Base-by-base conservation (phyloP, 2,329 filamentous ascomycete species). In the Arthrobotrys sphaeroides region DNA sequence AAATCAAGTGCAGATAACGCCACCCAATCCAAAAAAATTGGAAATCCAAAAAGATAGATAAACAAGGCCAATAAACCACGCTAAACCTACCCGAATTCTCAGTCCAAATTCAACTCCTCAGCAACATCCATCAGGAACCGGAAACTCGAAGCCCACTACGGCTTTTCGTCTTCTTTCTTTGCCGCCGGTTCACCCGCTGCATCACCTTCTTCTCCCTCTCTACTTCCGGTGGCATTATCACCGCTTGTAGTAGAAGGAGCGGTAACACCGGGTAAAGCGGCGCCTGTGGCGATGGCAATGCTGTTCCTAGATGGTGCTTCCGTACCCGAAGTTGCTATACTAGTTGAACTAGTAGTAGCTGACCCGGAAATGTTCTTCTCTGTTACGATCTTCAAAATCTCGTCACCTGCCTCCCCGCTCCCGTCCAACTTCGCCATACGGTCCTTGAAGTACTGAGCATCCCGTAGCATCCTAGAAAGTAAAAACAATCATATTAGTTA, bases 351-450 rank as follows among this genome's bases (percentile, higher is more conserved):
- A n/a, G n/a, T n/a, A n/a, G n/a, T n/a, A n/a, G n/a, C n/a, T n/a
- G 49, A 61, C 38, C 77, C 77, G 5, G 72, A 66, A 6, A 81
- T 73, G 26, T 84, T 82, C 82, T 91, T 94, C 10, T 85, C 84
- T 69, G 87, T 87, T 65, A 91, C 85, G 42, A 92, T 86, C 18
- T 87, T 86, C 10, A 89, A 83, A 3, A 97, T 85, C 77, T 89
- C 86, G 36, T 90, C 87, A 28, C 91, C 92, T 1, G 92, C 85
- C 78, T 93, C 90, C 7, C 87, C 90, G 73, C 92, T 92, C 0
- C 92, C 93, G 61, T 95, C 90, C 40, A 97, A 87, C 80, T 92
- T 93, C 78, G 88, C 86, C 5, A 97, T 86, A 78, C 89, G 90
- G 0, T 86, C 83, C 55, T 89, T 87, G 79, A 97, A 90, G 78